These are phyloP conservation scores for Mucor lusitanicus DNA, from an alignment of 371 early-diverging fungal species.

Conservation along the genomic window DNA sequence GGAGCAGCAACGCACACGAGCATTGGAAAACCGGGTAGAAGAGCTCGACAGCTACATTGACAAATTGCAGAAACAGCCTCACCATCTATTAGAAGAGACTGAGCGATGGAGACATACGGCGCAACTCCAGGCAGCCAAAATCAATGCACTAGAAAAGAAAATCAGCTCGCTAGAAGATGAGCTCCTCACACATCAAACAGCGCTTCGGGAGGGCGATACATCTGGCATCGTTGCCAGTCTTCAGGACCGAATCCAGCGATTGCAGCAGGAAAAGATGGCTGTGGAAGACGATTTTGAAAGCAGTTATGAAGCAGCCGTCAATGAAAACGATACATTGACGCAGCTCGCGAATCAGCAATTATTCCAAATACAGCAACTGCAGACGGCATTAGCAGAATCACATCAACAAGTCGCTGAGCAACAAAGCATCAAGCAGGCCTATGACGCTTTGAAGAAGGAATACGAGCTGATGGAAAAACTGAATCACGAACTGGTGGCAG, in stretches of 20 bases:
- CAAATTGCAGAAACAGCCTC: not conserved
- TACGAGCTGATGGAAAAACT: not conserved
- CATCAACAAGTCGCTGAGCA: not conserved
- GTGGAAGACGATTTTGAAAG: slow-evolving; percentile 5
- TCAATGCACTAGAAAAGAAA: not conserved
- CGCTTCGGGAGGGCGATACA: not conserved
- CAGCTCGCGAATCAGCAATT: not conserved
- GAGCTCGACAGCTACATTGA: slow-evolving; percentile 14
- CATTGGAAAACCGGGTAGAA: slow-evolving; percentile 8
- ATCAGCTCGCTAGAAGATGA: not conserved
- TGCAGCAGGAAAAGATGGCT: slow-evolving; percentile 3
- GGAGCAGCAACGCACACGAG: not conserved
- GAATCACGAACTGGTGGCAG: not conserved
- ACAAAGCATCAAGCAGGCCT: not conserved
- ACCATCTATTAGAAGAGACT: not conserved
- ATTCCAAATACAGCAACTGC: not conserved
- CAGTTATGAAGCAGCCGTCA: slow-evolving; percentile 11
- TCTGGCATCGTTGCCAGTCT: slow-evolving; percentile 9
- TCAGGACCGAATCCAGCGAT: not conserved
- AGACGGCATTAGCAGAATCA: not conserved
- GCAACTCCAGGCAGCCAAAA: slow-evolving; percentile 4
- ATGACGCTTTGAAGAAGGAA: not conserved
- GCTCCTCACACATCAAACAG: not conserved
- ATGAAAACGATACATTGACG: slow-evolving; percentile 3
- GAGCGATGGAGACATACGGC: slow-evolving; percentile 4